Evolutionary conservation across 371 early-diverging fungal genomes (phyloP).

Genomic region (Parasitella parasitica): DNA sequence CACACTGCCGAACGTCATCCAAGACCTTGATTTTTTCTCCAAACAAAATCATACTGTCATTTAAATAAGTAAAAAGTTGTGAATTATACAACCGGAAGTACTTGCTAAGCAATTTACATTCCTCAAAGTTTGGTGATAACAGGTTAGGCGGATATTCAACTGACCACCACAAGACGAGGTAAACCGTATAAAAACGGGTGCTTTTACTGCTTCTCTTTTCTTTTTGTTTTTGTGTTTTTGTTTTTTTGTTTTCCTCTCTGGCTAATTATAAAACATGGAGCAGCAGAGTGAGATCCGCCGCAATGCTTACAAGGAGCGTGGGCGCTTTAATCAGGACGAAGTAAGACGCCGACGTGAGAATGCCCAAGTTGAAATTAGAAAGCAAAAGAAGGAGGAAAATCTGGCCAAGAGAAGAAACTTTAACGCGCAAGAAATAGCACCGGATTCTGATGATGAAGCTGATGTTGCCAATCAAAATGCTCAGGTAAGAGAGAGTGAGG

Average conservation of each 20-base stretch:
- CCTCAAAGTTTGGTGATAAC: no score
- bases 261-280: constrained; percentile 35
- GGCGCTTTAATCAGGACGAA: constrained; percentile 88
- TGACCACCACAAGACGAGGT: neutral
- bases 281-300: constrained; percentile 63
- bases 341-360: constrained; percentile 92
- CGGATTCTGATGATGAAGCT: constrained; percentile 85
- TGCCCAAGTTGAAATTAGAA: constrained; percentile 90
- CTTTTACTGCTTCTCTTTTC: neutral
- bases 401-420: constrained; percentile 90
- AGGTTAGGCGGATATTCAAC: neutral
- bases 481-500: no score
- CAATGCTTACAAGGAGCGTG: constrained; percentile 82
- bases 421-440: constrained; percentile 52
- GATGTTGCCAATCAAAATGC: constrained; percentile 45
- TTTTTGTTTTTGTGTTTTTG: neutral
- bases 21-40: no score
- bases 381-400: constrained; percentile 94
- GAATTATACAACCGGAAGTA: no score
- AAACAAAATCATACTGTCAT: no score
- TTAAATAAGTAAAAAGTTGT: no score
- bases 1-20: no score
- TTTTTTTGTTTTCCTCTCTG: neutral
- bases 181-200: neutral
- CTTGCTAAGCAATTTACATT: no score